phyloP scores from a whole-genome alignment of 106 monocot genomes.

The Iris macrosiphon region DNA sequence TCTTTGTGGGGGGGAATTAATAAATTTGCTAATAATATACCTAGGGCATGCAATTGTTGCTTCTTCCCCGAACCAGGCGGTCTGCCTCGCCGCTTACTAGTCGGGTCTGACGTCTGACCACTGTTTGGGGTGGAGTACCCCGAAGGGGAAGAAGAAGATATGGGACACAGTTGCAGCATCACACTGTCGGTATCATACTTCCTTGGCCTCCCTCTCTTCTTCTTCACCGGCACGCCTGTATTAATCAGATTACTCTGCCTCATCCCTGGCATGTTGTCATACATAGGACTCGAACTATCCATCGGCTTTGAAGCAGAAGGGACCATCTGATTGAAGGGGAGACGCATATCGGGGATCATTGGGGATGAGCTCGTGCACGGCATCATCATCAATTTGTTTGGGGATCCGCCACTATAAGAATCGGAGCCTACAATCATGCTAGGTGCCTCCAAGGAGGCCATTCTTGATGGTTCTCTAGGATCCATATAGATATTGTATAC shows the following conservation, averaged over 20 bases:
- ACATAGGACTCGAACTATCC: constrained; percentile 12
- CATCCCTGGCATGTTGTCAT: constrained; percentile 15
- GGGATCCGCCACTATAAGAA: too few relatives aligned
- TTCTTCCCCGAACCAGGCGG: constrained; percentile 64
- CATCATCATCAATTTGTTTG: constrained; percentile 15
- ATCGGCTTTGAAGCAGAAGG: constrained; percentile 16
- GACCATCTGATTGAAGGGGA: constrained; percentile 22
- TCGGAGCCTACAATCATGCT: constrained; percentile 21
- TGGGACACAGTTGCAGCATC: constrained; percentile 40
- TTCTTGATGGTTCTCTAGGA: constrained; percentile 17
- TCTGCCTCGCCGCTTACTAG: constrained; percentile 42
- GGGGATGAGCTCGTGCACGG: too few relatives aligned
- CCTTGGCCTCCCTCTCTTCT: constrained; percentile 71
- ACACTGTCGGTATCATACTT: constrained; percentile 66
- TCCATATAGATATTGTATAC: constrained; percentile 29
- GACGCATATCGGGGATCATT: constrained; percentile 27
- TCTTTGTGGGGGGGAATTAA: too few relatives aligned
- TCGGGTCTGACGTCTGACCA: constrained; percentile 21
- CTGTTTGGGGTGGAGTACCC: constrained; percentile 13
- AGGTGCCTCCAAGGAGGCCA: constrained; percentile 22
- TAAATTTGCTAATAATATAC: constrained; percentile 23
- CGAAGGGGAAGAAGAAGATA: constrained; percentile 18
- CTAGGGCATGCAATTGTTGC: constrained; percentile 59
- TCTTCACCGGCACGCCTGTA: constrained; percentile 39
- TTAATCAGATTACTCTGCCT: constrained; percentile 12